Evolutionary conservation across 352 stramenopile species (phyloP), one percentile per base, ranked within the genome.

Genomic region (Globisporangium rhizosaccharum): DNA sequence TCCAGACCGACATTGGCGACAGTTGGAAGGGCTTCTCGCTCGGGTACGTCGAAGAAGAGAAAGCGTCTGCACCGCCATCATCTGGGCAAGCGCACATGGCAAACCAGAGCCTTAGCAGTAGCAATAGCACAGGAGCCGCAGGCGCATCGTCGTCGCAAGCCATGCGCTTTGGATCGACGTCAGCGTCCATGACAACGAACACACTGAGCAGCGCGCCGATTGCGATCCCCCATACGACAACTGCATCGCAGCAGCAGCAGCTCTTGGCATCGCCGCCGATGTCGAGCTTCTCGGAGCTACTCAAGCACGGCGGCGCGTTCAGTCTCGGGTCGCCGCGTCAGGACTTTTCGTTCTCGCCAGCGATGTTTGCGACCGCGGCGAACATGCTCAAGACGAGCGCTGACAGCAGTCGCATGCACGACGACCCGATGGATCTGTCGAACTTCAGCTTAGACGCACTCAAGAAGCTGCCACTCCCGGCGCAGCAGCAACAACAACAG

Each of bases 1-100:
- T 85, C 54, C 77, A 85, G 41, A 72, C 70, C 11, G 79, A 87
- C 47, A 70, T 75, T 36, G 71, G 71, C 48, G 78, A 90, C 53
- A 82, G 72, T 48, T 88, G 78, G 77, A 90, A 88, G 46, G 76
- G 78, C 17, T 85, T 90, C 61, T 82, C 73, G 26, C 67, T 90
- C 18, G 78, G 75, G 25, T 90, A 90, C 52, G 70, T 67, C 1
- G 75, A 88, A 51, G 77, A 90, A 55, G 71, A 79, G 14, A 59
- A 56, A 37, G 30, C 58, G 3, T 14, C 48, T 7, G 53, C 18
- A 18, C 28, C 33, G 30, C 28, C 8, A 25, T 15, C 33, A 18
- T 14, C 36, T 10, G n/a, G 33, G 8, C 51, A 46, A 28, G 20
- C 7, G 6, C 28, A 55, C 12, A 30, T 41, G 14, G 10, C 3